Conservation (phyloP, 495 filamentous ascomycete genomes). For the Talaromyces borbonicus region DNA sequence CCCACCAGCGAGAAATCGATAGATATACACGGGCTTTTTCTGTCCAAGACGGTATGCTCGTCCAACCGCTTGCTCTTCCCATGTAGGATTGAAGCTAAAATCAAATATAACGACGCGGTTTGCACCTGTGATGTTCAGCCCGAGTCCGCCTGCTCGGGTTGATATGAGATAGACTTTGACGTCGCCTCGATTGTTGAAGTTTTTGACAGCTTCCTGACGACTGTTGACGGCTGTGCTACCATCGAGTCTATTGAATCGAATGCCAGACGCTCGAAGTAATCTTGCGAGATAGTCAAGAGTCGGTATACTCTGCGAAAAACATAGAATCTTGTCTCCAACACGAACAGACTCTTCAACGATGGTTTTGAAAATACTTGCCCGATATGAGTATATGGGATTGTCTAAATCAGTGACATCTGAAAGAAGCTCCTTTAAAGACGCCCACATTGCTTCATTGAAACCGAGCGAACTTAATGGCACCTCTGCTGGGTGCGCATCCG, state of each 20-base stretch:
- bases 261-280: constrained; percentile 33
- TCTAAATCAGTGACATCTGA: constrained; percentile 17
- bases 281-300: constrained; percentile 60
- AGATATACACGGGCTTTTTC: constrained; percentile 73
- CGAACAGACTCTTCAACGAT: constrained; percentile 55
- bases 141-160: constrained; percentile 69
- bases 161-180: constrained; percentile 66
- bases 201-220: constrained; percentile 51
- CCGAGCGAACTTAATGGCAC: constrained; percentile 20
- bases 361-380: constrained; percentile 50
- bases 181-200: constrained; percentile 49
- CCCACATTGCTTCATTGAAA: constrained; percentile 17
- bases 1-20: constrained; percentile 70
- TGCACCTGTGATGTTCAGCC: constrained; percentile 74
- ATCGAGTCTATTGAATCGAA: constrained; percentile 51
- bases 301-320: constrained; percentile 67
- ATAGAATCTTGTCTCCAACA: constrained; percentile 55
- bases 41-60: constrained; percentile 85
- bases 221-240: constrained; percentile 42
- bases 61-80: constrained; percentile 84
- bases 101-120: constrained; percentile 88
- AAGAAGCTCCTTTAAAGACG: constrained; percentile 22
- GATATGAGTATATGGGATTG: constrained; percentile 46
- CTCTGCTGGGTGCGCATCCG: constrained; percentile 17
- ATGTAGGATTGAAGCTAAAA: constrained; percentile 66